Conservation (phyloP, 176 grass and related monocot genomes). For the Oropetium thomaeum region DNA sequence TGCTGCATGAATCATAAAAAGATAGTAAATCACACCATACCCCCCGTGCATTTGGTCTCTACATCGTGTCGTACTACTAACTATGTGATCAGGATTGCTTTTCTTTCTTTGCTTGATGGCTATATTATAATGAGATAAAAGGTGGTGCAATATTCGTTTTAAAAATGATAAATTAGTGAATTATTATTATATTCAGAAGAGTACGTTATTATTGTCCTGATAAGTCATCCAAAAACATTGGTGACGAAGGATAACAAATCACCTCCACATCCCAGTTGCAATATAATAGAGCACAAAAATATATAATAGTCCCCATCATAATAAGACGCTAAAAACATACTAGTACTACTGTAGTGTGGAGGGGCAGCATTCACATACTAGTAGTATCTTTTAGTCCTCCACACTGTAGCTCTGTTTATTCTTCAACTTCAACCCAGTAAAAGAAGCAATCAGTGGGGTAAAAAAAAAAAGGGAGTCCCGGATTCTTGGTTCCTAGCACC, state of each 20-base stretch:
- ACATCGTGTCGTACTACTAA: too few relatives aligned
- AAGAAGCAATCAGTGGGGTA: neutral
- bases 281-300: neutral
- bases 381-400: neutral
- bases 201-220: too few relatives aligned
- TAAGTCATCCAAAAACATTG: too few relatives aligned
- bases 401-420: neutral
- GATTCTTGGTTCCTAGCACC: conserved; percentile 2
- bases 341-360: neutral
- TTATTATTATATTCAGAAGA: too few relatives aligned
- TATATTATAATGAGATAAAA: too few relatives aligned
- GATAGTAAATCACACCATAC: too few relatives aligned
- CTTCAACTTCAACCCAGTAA: neutral
- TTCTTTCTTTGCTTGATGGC: too few relatives aligned
- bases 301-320: neutral
- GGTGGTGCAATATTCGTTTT: too few relatives aligned
- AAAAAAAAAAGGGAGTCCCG: neutral
- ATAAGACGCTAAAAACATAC: neutral
- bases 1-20: too few relatives aligned
- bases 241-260: neutral
- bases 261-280: neutral
- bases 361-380: neutral
- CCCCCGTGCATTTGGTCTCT: too few relatives aligned
- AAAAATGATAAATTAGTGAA: too few relatives aligned
- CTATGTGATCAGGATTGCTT: too few relatives aligned